A percentile compares a stretch with the other conserved stretches of the same genome.
Conservation (phyloP, 2,329 filamentous ascomycete species). For the Botryotinia convoluta region DNA sequence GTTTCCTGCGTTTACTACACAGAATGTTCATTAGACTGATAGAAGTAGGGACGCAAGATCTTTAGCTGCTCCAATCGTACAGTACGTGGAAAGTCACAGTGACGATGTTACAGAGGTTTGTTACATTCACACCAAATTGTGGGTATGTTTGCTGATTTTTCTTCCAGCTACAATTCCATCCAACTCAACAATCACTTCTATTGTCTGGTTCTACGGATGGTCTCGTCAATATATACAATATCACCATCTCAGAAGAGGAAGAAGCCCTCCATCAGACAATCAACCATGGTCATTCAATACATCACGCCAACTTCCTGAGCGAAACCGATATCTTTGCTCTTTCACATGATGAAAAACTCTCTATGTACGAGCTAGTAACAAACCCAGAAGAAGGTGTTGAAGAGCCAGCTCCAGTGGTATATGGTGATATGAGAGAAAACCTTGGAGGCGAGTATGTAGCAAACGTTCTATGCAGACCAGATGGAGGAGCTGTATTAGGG, state of each 20-base stretch:
- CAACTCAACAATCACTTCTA: slow-evolving; percentile 57
- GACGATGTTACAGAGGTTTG: slow-evolving; percentile 63
- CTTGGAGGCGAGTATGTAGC: slow-evolving; percentile 73
- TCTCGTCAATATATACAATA: slow-evolving; percentile 74
- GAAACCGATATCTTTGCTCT: slow-evolving; percentile 65
- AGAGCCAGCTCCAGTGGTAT: slow-evolving; percentile 48
- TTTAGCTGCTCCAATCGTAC: slow-evolving; percentile 46
- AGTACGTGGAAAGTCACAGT: slow-evolving; percentile 64
- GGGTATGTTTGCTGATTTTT: slow-evolving; percentile 30
- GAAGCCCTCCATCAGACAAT: slow-evolving; percentile 75
- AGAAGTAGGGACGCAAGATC: slow-evolving; percentile 55
- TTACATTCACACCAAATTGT: slow-evolving; percentile 1
- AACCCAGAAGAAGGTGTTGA: slow-evolving; percentile 57
- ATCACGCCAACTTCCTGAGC: slow-evolving; percentile 70
- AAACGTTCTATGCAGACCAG: slow-evolving; percentile 59
- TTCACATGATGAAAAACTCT: slow-evolving; percentile 75
- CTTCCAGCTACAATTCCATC: slow-evolving; percentile 59
- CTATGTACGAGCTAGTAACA: slow-evolving; percentile 68
- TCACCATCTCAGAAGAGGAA: slow-evolving; percentile 67
- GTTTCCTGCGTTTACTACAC: not conserved
- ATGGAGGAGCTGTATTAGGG: slow-evolving; percentile 60
- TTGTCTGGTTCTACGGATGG: slow-evolving; percentile 79
- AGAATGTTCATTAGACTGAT: slow-evolving; percentile 10
- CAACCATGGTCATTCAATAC: slow-evolving; percentile 73
- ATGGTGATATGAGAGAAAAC: slow-evolving; percentile 67